Evolutionary conservation across 345 rosid genomes (phyloP), one percentile per base, ranked within the genome.

Genomic region (Mangifera indica): DNA sequence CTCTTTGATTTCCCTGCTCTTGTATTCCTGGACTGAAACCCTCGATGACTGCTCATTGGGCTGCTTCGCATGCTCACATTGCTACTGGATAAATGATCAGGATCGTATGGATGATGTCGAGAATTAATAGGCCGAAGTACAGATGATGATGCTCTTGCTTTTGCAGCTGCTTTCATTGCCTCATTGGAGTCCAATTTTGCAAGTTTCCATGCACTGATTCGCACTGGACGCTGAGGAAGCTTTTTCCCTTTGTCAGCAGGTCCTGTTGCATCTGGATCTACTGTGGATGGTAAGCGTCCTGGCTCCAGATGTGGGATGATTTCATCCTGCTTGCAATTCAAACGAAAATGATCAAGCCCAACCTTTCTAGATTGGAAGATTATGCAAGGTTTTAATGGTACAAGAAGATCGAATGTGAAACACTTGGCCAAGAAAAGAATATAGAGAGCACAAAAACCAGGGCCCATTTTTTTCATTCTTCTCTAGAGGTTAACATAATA

Each of bases 141-240:
- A 0, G 97, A 93, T 14, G 98, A 93, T 21, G 94, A 91, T 62
- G 94, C 96, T 66, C 97, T 85, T 42, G 98, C 97, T 83, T 87
- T 90, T 29, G 97, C 96, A 79, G 84, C 96, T 49, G 96, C 97
- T 74, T 83, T 88, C 12, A 87, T 76, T 45, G 92, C 98, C 85
- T 93, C 93, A 22, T 74, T 80, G 55, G 97, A 84, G 65, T 93
- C 98, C 63, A 93, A 75, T 74, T 90, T 91, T 15, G 94, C 98
- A 5, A 91, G 91, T 76, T 88, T 90, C 98, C 97, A 91, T 10
- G 98, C 96, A 60, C 94, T 93, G 80, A 93, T 90, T 80, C 91
- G 87, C 56, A 90, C 91, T 59, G 83, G 97, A 69, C 84, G 92
- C 72, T 80, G 96, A 32, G 93, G 87, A 71, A 84, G 67, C 76